Conservation (phyloP, 495 filamentous ascomycete species). For the Penicillium desertorum region DNA sequence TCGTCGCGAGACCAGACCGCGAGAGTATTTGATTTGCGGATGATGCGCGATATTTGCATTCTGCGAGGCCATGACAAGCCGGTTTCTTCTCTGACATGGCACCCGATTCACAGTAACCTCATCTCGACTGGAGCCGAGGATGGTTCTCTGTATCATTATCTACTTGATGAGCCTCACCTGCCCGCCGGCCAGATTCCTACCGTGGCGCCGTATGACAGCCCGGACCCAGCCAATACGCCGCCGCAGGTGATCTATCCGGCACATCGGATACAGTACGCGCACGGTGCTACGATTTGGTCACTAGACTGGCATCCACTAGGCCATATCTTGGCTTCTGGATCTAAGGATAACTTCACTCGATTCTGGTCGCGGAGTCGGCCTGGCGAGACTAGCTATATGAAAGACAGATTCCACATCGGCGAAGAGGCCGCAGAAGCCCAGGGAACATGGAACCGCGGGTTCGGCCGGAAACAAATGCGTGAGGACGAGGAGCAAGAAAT, state of each 20-base stretch:
- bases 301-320: constrained; percentile 96
- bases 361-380: constrained; percentile 93
- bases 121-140: constrained; percentile 90
- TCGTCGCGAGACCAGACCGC: constrained; percentile 90
- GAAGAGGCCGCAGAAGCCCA: constrained; percentile 89
- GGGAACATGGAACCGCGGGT: constrained; percentile 85
- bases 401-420: constrained; percentile 91
- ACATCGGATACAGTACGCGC: constrained; percentile 79
- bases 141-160: constrained; percentile 85
- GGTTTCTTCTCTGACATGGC: constrained; percentile 88
- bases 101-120: constrained; percentile 83
- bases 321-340: constrained; percentile 96
- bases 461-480: constrained; percentile 72
- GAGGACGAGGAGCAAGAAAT: constrained; percentile 91
- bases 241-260: constrained; percentile 87
- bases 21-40: constrained; percentile 88
- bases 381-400: constrained; percentile 77
- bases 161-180: constrained; percentile 86
- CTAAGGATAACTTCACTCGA: constrained; percentile 92
- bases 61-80: constrained; percentile 93
- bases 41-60: constrained; percentile 96
- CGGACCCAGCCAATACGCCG: constrained; percentile 72
- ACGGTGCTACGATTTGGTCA: constrained; percentile 94
- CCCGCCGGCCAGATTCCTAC: constrained; percentile 65
- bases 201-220: constrained; percentile 77